These are phyloP conservation scores for Fusarium sp. DNA, from an alignment of 2,329 filamentous ascomycete species.

Conservation along the genomic window DNA sequence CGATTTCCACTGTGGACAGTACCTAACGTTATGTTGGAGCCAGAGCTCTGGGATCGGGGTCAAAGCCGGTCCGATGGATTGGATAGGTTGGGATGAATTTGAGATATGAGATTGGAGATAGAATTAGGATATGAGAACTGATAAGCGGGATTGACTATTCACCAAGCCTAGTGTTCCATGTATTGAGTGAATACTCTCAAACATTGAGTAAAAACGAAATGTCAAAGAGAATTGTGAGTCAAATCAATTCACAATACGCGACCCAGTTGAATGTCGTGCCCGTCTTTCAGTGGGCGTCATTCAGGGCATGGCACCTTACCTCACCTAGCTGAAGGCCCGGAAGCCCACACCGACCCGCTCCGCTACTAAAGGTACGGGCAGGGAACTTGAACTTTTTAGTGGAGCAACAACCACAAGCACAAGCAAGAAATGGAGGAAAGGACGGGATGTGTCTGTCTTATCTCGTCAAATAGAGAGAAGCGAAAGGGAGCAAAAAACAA, in stretches of 20 bases:
- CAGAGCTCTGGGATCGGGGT: conserved; percentile 34
- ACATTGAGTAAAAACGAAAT: neutral
- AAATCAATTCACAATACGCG: conserved; percentile 9
- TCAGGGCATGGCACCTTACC: conserved; percentile 23
- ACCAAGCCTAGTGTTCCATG: neutral
- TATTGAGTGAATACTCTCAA: neutral
- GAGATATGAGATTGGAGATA: conserved; percentile 5
- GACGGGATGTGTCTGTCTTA: conserved; percentile 25
- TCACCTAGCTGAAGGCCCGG: conserved; percentile 27
- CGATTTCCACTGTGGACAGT: conserved; percentile 17
- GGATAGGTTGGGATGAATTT: conserved; percentile 13
- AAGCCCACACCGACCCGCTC: conserved; percentile 40
- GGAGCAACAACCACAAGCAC: conserved; percentile 20
- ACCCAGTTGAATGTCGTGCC: neutral
- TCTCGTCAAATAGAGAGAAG: conserved; percentile 12
- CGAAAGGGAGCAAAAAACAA: conserved; percentile 24
- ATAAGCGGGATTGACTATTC: conserved; percentile 6
- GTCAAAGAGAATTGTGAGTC: neutral
- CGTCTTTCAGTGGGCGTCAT: conserved; percentile 41
- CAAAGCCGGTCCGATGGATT: conserved; percentile 30
- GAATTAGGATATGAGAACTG: conserved; percentile 28
- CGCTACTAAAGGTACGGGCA: conserved; percentile 25
- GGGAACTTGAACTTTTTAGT: conserved; percentile 42
- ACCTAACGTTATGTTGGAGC: conserved; percentile 12
- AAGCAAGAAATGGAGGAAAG: conserved; percentile 34